Conservation (phyloP, 2,329 filamentous ascomycete genomes). For the Akanthomyces lecanii region DNA sequence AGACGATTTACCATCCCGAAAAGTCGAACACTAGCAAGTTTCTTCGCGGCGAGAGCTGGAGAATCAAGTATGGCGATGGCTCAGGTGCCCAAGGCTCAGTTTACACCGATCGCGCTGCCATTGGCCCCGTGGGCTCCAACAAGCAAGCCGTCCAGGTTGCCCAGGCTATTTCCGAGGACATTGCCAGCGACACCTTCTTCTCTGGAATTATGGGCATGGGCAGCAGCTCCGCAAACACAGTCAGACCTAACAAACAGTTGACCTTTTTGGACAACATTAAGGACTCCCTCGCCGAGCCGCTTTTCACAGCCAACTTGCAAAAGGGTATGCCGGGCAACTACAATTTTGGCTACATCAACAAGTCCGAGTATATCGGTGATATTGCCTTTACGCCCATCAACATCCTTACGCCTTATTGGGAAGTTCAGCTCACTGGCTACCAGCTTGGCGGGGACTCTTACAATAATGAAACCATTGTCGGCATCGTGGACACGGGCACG, state of each 20-base stretch:
- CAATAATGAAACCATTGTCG: slow-evolving; percentile 35
- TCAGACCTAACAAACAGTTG: slow-evolving; percentile 28
- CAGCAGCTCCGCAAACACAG: slow-evolving; percentile 30
- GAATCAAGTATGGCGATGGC: slow-evolving; percentile 62
- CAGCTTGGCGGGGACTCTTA: slow-evolving; percentile 39
- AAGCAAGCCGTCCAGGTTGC: slow-evolving; percentile 64
- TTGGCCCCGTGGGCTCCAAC: slow-evolving; percentile 56
- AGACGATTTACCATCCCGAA: slow-evolving; percentile 53
- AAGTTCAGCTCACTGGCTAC: slow-evolving; percentile 54
- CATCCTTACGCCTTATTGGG: slow-evolving; percentile 56
- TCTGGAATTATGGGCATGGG: slow-evolving; percentile 36
- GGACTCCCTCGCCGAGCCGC: slow-evolving; percentile 24
- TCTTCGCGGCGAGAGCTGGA: slow-evolving; percentile 45
- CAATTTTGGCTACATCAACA: slow-evolving; percentile 50
- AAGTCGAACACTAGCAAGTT: slow-evolving; percentile 40
- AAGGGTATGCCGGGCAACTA: slow-evolving; percentile 33
- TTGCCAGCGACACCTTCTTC: slow-evolving; percentile 32
- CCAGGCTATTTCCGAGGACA: slow-evolving; percentile 46
- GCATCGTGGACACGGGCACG: slow-evolving; percentile 68
- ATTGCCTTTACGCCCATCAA: slow-evolving; percentile 54
- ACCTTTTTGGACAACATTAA: slow-evolving; percentile 36
- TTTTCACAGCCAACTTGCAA: slow-evolving; percentile 36
- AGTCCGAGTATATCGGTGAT: slow-evolving; percentile 49
- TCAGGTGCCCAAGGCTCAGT: slow-evolving; percentile 60
- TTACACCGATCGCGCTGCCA: slow-evolving; percentile 59